phyloP scores from a whole-genome alignment of 2,329 filamentous ascomycete genomes.

The Monosporascus sp. region DNA sequence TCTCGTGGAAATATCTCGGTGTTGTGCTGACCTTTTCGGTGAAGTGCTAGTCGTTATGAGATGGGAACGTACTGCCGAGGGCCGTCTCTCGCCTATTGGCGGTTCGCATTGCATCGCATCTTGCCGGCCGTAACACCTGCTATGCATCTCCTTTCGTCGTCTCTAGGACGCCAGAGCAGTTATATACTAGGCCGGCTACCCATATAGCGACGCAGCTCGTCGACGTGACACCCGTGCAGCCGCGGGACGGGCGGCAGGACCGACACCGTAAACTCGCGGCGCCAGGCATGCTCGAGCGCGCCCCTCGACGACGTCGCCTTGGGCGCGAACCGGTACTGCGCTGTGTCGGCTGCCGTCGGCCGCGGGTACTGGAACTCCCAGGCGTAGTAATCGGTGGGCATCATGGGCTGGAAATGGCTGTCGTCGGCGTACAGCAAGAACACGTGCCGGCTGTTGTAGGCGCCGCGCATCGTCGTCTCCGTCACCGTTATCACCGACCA shows the following conservation, averaged over 20 bases:
- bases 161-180: too few relatives aligned
- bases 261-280: slow-evolving; percentile 17
- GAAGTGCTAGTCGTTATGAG: too few relatives aligned
- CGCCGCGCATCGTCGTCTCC: slow-evolving; percentile 23
- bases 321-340: slow-evolving; percentile 15
- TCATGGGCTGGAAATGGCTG: slow-evolving; percentile 27
- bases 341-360: slow-evolving; percentile 18
- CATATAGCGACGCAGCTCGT: slow-evolving; percentile 5
- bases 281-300: slow-evolving; percentile 17
- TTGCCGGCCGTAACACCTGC: too few relatives aligned
- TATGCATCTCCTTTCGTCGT: too few relatives aligned
- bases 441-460: slow-evolving; percentile 28
- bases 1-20: too few relatives aligned
- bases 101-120: too few relatives aligned
- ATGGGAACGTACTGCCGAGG: too few relatives aligned
- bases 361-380: slow-evolving; percentile 30
- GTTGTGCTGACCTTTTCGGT: too few relatives aligned
- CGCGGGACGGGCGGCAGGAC: slow-evolving; percentile 16
- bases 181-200: neutral
- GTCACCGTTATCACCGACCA: slow-evolving; percentile 11
- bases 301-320: slow-evolving; percentile 8
- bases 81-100: too few relatives aligned
- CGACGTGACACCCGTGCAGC: slow-evolving; percentile 11
- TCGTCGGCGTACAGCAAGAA: slow-evolving; percentile 22
- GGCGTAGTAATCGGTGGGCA: slow-evolving; percentile 25